phyloP scores from a whole-genome alignment of 2,329 filamentous ascomycete species.

The Hymenotorrendiella dingleyae region DNA sequence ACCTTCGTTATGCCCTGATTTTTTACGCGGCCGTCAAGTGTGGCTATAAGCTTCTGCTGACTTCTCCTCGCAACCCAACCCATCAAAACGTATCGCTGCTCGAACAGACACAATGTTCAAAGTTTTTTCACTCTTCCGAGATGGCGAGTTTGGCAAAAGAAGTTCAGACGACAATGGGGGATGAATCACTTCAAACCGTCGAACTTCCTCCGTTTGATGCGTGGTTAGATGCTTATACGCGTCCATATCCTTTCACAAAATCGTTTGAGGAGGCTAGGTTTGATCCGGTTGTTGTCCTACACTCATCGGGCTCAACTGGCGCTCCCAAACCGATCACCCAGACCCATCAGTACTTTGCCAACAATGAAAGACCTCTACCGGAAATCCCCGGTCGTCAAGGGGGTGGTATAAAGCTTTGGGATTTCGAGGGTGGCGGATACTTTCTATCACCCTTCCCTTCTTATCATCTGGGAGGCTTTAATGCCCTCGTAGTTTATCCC shows the following conservation, averaged over 20 bases:
- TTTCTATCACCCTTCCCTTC: not conserved
- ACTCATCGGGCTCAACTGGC: slow-evolving; percentile 6
- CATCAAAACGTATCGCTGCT: slow-evolving; percentile 3
- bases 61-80: slow-evolving; percentile 1
- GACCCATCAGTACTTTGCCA: not conserved
- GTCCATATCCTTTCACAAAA: slow-evolving; percentile 25
- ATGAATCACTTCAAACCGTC: not conserved
- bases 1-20: slow-evolving; percentile 6
- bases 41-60: slow-evolving; percentile 4
- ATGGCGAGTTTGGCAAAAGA: not conserved
- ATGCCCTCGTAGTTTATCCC: not conserved
- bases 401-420: not conserved
- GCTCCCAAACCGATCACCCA: slow-evolving; percentile 3
- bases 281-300: slow-evolving; percentile 2
- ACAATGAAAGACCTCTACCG: not conserved
- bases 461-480: not conserved
- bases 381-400: not conserved
- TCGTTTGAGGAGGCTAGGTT: slow-evolving; percentile 26
- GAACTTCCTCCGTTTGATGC: not conserved
- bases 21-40: slow-evolving; percentile 7
- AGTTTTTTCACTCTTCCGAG: not conserved
- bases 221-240: not conserved
- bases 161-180: not conserved
- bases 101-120: slow-evolving; percentile 1
- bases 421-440: not conserved